phyloP scores from a whole-genome alignment of 495 filamentous ascomycete genomes.

The Penicillium bovifimosum region DNA sequence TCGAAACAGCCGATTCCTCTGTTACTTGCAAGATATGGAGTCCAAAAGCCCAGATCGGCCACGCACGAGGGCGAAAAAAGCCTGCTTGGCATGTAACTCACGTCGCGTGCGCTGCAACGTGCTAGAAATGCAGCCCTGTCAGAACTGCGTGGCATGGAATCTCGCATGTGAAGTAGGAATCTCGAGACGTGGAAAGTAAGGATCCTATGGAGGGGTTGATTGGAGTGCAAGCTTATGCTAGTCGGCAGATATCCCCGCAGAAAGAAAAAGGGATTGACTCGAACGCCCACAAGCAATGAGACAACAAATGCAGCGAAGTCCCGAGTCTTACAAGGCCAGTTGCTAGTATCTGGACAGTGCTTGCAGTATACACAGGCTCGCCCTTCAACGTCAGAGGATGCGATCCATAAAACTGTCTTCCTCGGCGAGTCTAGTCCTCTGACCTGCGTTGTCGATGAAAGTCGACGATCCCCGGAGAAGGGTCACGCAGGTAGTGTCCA shows the following conservation, averaged over 20 bases:
- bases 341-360: not conserved
- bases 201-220: not conserved
- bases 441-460: conserved; percentile 37
- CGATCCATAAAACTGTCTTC: conserved; percentile 33
- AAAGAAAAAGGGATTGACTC: conserved; percentile 15
- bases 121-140: conserved; percentile 38
- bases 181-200: conserved; percentile 43
- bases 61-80: conserved; percentile 37
- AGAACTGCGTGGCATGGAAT: conserved; percentile 37
- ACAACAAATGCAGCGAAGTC: not conserved
- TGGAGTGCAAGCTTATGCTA: conserved; percentile 1
- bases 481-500: conserved; percentile 21
- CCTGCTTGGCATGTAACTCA: conserved; percentile 42
- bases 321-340: not conserved
- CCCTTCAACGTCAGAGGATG: conserved; percentile 2
- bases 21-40: conserved; percentile 13
- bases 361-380: conserved; percentile 10
- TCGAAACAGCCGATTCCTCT: conserved; percentile 5
- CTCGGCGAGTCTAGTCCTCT: conserved; percentile 40
- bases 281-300: not conserved
- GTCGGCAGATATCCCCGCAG: conserved; percentile 24
- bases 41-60: conserved; percentile 9
- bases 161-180: conserved; percentile 38
- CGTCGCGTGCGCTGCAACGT: conserved; percentile 46
- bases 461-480: conserved; percentile 26